Evolutionary conservation across 1,139 yeast genomes (phyloP).

Genomic region (Yamadazyma sp.): DNA sequence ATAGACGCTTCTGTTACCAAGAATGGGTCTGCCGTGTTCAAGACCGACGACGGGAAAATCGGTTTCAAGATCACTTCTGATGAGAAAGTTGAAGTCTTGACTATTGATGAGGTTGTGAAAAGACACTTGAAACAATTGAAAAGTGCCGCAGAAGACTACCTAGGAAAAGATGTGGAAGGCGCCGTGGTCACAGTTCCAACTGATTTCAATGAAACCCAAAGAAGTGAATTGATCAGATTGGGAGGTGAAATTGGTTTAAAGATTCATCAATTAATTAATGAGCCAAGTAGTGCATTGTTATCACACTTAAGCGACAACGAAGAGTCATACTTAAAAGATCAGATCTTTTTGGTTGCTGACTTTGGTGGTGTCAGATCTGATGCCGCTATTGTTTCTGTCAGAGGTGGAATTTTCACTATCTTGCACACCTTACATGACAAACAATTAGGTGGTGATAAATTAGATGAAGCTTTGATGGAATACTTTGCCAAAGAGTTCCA

Average conservation of each 20-base stretch:
- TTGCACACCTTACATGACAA: conserved; percentile 83
- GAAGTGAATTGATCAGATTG: conserved; percentile 58
- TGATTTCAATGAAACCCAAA: conserved; percentile 75
- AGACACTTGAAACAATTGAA: conserved; percentile 84
- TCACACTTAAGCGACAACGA: conserved; percentile 65
- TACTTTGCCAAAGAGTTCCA: conserved; percentile 91
- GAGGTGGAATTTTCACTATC: conserved; percentile 91
- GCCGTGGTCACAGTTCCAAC: conserved; percentile 92
- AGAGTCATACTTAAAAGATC: conserved; percentile 63
- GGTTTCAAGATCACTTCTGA: conserved; percentile 64
- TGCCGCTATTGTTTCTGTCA: conserved; percentile 88
- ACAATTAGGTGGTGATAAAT: conserved; percentile 82
- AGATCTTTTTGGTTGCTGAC: conserved; percentile 88
- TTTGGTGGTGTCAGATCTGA: conserved; percentile 97
- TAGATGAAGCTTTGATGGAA: conserved; percentile 80
- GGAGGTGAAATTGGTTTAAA: conserved; percentile 74
- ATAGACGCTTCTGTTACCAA: conserved; percentile 67
- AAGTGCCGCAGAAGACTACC: conserved; percentile 88
- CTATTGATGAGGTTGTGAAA: conserved; percentile 75
- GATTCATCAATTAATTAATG: conserved; percentile 85
- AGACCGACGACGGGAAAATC: conserved; percentile 61
- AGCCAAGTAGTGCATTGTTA: conserved; percentile 89
- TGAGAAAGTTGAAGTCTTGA: conserved; percentile 45
- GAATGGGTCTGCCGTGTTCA: conserved; percentile 74
- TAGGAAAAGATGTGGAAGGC: conserved; percentile 79